phyloP scores from a whole-genome alignment of 371 early-diverging fungal species.

The Rhizopus microsporus region DNA sequence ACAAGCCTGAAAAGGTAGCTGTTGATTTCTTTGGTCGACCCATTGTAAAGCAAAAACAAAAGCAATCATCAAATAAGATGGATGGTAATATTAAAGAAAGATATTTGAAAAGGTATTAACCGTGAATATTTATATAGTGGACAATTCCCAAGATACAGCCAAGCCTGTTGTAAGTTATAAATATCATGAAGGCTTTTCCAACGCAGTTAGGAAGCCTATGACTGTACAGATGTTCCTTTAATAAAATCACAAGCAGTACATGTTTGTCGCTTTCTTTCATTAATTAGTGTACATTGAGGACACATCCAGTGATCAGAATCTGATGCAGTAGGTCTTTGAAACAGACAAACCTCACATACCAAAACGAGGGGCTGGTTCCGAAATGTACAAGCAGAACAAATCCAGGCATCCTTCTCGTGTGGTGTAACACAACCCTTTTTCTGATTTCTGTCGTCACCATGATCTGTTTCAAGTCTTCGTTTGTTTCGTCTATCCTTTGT shows the following conservation, averaged over 20 bases:
- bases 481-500: background rate
- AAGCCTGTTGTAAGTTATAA: constrained; percentile 24
- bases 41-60: constrained; percentile 26
- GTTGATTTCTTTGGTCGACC: constrained; percentile 70
- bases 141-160: constrained; percentile 4
- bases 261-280: constrained; percentile 12
- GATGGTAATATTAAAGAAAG: constrained; percentile 14
- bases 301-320: constrained; percentile 22
- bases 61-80: constrained; percentile 6
- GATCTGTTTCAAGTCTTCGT: background rate
- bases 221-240: constrained; percentile 61
- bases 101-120: background rate
- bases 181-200: constrained; percentile 74
- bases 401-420: constrained; percentile 20
- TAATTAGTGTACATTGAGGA: constrained; percentile 33
- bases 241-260: constrained; percentile 21
- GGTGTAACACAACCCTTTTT: constrained; percentile 1
- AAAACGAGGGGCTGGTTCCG: constrained; percentile 26
- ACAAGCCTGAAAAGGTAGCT: constrained; percentile 18
- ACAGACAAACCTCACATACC: constrained; percentile 34
- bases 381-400: constrained; percentile 39
- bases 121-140: too few relatives aligned
- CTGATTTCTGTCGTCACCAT: background rate
- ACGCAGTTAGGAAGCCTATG: constrained; percentile 85
- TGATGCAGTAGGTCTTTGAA: constrained; percentile 11